These are phyloP conservation scores for Aspergillus avenaceus DNA, from an alignment of 495 filamentous ascomycete species.

Conservation along the genomic window DNA sequence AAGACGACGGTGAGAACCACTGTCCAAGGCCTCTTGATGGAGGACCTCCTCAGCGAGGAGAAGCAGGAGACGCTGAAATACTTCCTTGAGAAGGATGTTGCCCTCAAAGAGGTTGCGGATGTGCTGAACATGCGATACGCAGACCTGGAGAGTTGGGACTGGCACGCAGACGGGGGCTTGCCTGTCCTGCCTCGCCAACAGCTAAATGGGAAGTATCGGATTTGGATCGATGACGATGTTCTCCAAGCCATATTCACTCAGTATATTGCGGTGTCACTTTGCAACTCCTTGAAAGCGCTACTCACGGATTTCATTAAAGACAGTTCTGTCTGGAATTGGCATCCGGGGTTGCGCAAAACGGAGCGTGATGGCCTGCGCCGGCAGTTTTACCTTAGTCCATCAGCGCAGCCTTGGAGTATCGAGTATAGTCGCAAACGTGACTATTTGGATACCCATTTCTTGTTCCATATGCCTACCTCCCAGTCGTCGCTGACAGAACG, in stretches of 20 bases:
- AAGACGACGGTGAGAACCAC: slow-evolving; percentile 28
- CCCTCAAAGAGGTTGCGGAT: slow-evolving; percentile 53
- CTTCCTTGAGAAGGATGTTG: slow-evolving; percentile 44
- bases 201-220: slow-evolving; percentile 48
- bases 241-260: slow-evolving; percentile 60
- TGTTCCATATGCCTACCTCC: slow-evolving; percentile 34
- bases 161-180: slow-evolving; percentile 40
- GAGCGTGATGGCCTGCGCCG: slow-evolving; percentile 18
- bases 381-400: slow-evolving; percentile 24
- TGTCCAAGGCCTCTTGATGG: slow-evolving; percentile 45
- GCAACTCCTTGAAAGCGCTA: slow-evolving; percentile 42
- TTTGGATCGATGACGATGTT: slow-evolving; percentile 59
- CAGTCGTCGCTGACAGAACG: slow-evolving; percentile 7
- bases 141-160: slow-evolving; percentile 51
- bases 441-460: slow-evolving; percentile 36
- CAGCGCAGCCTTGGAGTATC: neutral
- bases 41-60: slow-evolving; percentile 52
- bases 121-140: slow-evolving; percentile 58
- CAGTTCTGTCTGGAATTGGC: slow-evolving; percentile 40
- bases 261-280: slow-evolving; percentile 54
- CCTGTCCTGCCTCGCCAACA: slow-evolving; percentile 46
- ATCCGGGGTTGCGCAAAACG: slow-evolving; percentile 14
- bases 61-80: slow-evolving; percentile 50
- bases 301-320: slow-evolving; percentile 39
- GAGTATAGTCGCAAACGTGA: slow-evolving; percentile 16